A percentile compares a stretch with the other conserved stretches of the same genome.
These are phyloP conservation scores for Vaucheria bursata DNA, from an alignment of 352 stramenopile species.

Conservation along the genomic window DNA sequence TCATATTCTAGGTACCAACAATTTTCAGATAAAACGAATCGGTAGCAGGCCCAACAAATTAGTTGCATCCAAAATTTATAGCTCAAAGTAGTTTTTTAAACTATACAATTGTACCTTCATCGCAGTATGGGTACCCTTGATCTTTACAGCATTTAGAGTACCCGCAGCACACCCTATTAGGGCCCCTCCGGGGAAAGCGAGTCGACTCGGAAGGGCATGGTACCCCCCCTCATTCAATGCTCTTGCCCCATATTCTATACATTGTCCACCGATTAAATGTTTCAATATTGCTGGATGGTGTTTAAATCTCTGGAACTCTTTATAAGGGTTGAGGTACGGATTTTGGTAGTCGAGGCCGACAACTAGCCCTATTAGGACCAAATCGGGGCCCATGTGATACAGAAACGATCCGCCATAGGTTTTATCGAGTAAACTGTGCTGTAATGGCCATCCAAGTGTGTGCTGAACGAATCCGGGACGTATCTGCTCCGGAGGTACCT, in stretches of 20 bases:
- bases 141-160: slow-evolving; percentile 97
- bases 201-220: slow-evolving; percentile 86
- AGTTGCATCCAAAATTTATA: no score
- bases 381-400: slow-evolving; percentile 94
- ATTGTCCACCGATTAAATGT: slow-evolving; percentile 88
- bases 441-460: slow-evolving; percentile 92
- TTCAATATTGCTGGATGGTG: slow-evolving; percentile 83
- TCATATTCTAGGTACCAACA: no score
- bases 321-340: slow-evolving; percentile 83
- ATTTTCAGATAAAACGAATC: no score
- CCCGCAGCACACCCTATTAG: slow-evolving; percentile 93
- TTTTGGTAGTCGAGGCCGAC: slow-evolving; percentile 98
- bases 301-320: slow-evolving; percentile 98
- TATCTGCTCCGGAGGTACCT: slow-evolving; percentile 82
- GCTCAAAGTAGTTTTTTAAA: no score
- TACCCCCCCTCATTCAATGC: slow-evolving; percentile 85
- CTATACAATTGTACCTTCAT: slow-evolving; percentile 84
- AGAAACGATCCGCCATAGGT: slow-evolving; percentile 96
- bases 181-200: slow-evolving; percentile 90
- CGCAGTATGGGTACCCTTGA: slow-evolving; percentile 96
- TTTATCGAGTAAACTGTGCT: slow-evolving; percentile 77
- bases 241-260: slow-evolving; percentile 91
- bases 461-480: slow-evolving; percentile 91
- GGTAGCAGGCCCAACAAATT: no score
- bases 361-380: slow-evolving; percentile 88